Evolutionary conservation across 2,329 filamentous ascomycete genomes (phyloP), one percentile per base, ranked within the genome.

Genomic region (Fusarium palustre): DNA sequence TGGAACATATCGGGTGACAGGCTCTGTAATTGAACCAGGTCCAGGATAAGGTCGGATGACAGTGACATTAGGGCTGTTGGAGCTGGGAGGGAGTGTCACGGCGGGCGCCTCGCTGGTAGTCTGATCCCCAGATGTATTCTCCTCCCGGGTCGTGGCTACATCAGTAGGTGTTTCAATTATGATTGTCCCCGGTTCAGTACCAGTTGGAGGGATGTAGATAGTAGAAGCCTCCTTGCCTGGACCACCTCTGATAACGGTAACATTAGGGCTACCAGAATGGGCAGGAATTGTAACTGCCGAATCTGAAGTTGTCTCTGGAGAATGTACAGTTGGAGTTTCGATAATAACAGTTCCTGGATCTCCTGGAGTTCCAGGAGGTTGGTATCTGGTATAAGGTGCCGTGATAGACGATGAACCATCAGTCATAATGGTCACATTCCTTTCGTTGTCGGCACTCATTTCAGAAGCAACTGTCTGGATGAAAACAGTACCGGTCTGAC

Each of bases 291-390:
- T 59, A 8, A 55, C 30, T n/a, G 47, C 25, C 8, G 25, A 52
- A 7, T 48, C 57, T 9, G 46, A 34, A 7, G 58, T 63, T 15
- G 13, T n/a, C 20, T 28, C 28, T 3, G 38, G 9, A 4, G 36
- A 15, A 24, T 20, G 34, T 10, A 20, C 24, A 38, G 60, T 48
- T 15, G 66, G 66, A 9, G 66, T 66, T 25, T 69, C 55, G 11
- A 69, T 48, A 3, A 69, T 30, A 13, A 69, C 50, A 11, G 66
- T 69, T 6, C 66, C 66, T n/a, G 66, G 65, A 18, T 69, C 66
- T 7, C 55, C 66, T 7, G 47, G 18, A 12, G 66, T 42, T 3
- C 41, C 60, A 10, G 66, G 66, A 20, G 66, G 66, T 18, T 64
- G 38, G 25, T 68, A 68, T 4, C 30, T 49, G n/a, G 65, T 67